A percentile compares a stretch with the other conserved stretches of the same genome.
These are phyloP conservation scores for Debaryomyces prosopidis DNA, from an alignment of 805 yeast species.

Conservation along the genomic window DNA sequence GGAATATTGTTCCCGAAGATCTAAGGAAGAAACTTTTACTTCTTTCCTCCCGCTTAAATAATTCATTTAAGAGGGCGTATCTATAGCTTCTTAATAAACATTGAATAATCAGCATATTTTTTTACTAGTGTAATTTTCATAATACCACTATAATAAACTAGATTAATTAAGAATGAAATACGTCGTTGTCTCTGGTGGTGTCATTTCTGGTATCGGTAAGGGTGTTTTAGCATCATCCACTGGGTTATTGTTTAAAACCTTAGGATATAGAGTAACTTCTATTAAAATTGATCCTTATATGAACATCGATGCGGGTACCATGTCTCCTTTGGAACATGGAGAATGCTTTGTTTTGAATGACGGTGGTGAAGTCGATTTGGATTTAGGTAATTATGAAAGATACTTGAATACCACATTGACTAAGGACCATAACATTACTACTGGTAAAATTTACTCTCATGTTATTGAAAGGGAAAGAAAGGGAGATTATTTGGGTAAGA, in stretches of 20 bases:
- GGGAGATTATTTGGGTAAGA: slow-evolving; percentile 97
- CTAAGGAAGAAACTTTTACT: slow-evolving; percentile 1
- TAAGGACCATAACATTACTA: slow-evolving; percentile 93
- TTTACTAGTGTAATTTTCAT: not conserved
- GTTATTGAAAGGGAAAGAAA: slow-evolving; percentile 94
- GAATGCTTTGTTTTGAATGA: slow-evolving; percentile 97
- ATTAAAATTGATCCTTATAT: slow-evolving; percentile 98
- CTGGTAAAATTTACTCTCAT: slow-evolving; percentile 94
- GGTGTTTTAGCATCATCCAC: slow-evolving; percentile 98
- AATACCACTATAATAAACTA: not conserved
- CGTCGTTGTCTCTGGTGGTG: slow-evolving; percentile 99
- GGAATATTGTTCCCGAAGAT: not conserved
- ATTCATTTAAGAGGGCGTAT: slow-evolving; percentile 43
- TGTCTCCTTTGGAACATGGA: slow-evolving; percentile 99
- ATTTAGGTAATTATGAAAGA: slow-evolving; percentile 97
- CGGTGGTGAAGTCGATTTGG: slow-evolving; percentile 99
- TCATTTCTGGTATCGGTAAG: slow-evolving; percentile 98
- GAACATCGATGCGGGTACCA: slow-evolving; percentile 99
- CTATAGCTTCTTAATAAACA: slow-evolving; percentile 10
- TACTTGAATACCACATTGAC: slow-evolving; percentile 92
- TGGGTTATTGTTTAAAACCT: slow-evolving; percentile 88
- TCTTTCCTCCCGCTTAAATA: slow-evolving; percentile 49
- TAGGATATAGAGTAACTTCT: slow-evolving; percentile 93
- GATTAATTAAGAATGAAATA: slow-evolving; percentile 67
- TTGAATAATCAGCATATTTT: not conserved